These are phyloP conservation scores for Raddia distichophylla DNA, from an alignment of 176 grass and related monocot genomes.

Conservation along the genomic window DNA sequence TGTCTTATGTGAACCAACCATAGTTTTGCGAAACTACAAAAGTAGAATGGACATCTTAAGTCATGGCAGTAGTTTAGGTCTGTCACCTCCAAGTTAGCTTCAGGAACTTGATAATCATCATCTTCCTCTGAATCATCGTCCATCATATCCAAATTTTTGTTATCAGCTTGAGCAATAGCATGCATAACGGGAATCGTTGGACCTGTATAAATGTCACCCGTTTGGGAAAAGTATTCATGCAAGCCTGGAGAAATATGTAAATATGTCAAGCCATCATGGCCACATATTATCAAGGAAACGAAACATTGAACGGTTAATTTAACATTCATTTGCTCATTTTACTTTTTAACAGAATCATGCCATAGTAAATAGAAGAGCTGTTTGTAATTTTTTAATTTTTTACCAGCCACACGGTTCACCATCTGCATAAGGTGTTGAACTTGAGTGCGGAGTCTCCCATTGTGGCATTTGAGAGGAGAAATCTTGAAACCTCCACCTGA, in stretches of 20 bases:
- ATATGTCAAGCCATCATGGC: constrained; percentile 4
- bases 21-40: constrained; percentile 14
- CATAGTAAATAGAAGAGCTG: constrained; percentile 35
- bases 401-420: constrained; percentile 97
- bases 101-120: constrained; percentile 78
- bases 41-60: constrained; percentile 6
- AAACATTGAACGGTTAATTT: background rate
- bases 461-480: constrained; percentile 76
- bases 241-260: constrained; percentile 66
- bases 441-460: constrained; percentile 76
- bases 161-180: constrained; percentile 50
- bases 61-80: constrained; percentile 5
- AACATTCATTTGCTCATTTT: background rate
- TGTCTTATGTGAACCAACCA: constrained; percentile 25
- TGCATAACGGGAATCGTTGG: constrained; percentile 82
- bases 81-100: constrained; percentile 61
- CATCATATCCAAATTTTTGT: constrained; percentile 50
- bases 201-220: constrained; percentile 64
- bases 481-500: constrained; percentile 99
- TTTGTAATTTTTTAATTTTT: constrained; percentile 28
- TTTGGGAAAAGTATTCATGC: constrained; percentile 91
- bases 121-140: constrained; percentile 95
- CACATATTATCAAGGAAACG: constrained; percentile 20
- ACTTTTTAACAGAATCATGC: constrained; percentile 14
- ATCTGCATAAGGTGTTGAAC: constrained; percentile 99